Base-by-base conservation (phyloP, 495 filamentous ascomycete species). In the Chaetomium cochliodes region DNA sequence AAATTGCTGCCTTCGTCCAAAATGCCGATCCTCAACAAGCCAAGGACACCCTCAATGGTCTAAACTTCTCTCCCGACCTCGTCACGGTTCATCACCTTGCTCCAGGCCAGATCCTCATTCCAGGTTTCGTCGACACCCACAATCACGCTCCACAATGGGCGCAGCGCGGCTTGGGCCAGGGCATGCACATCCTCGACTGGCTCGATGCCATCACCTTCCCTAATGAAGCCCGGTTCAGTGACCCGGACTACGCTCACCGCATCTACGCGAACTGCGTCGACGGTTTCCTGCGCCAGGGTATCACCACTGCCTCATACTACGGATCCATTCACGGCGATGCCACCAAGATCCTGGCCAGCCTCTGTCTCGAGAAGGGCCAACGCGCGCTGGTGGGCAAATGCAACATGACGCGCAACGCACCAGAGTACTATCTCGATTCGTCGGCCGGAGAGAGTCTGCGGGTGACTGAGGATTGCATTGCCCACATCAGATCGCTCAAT, bases 221-320 rank as follows among this genome's bases (percentile, higher is more conserved):
- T 0, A 82, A 85, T 58, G 88, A 90, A 69, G 79, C 85, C 11
- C 79, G 79, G 33, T 88, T 87, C 65, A 49, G 64, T 0, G 85
- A 88, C 64, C 69, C 79, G 0, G 73, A 65, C 5, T 81, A 89
- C 67, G 86, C 87, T 0, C 70, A 69, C 8, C 69, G 71, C 22
- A 76, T 84, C 59, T 90, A 89, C 67, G 60, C 76, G 2, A 64
- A 70, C 22, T 84, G 84, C 63, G 82, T 90, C 11, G 71, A 79
- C 0, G 85, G 85, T 5, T 79, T 86, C 49, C 77, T 90, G 5
- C 77, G 79, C 22, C 86, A 88, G 63, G 88, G 87, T 12, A 81
- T 86, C 64, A 90, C 88, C 2, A 89, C 84, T 1, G 87, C 87
- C 0, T 80, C 81, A 8, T 90, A 89, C 72, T 89, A 88, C 66